A percentile compares a stretch with the other conserved stretches of the same genome.
Evolutionary conservation across 1,284 basidiomycete genomes (phyloP).

Genomic region (Bondarzewia mesenterica): DNA sequence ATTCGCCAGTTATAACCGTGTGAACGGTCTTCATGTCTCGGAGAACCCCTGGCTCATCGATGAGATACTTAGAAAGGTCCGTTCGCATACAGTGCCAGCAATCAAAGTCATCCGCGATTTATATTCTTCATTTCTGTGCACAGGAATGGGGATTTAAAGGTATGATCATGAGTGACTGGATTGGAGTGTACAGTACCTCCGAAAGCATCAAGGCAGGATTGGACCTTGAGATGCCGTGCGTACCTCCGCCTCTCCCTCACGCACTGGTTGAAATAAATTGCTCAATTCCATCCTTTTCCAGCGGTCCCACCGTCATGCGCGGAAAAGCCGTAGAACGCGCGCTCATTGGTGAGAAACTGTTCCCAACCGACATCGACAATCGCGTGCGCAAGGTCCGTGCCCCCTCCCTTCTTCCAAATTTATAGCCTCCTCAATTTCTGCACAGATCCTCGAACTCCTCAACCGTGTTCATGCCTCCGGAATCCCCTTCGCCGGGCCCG

Average conservation of each 20-base stretch:
- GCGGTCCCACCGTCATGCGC: conserved; percentile 37
- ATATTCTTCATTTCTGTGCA: no score
- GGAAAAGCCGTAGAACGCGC: conserved; percentile 35
- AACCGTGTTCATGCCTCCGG: conserved; percentile 36
- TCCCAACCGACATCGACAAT: conserved; percentile 41
- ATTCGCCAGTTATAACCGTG: conserved; percentile 45
- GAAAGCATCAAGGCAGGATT: conserved; percentile 56
- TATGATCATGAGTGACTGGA: conserved; percentile 62
- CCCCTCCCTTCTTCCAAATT: conserved; percentile 18
- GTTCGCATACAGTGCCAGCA: not conserved
- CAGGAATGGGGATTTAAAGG: conserved; percentile 65
- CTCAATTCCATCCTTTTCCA: conserved; percentile 10
- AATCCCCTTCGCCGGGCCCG: conserved; percentile 56
- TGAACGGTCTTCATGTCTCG: conserved; percentile 56
- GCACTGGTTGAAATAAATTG: no score
- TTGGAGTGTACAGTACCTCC: conserved; percentile 37
- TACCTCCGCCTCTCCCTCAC: not conserved
- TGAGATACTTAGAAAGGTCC: conserved; percentile 43
- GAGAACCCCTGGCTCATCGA: conserved; percentile 49
- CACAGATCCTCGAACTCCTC: conserved; percentile 29
- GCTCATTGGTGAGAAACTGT: conserved; percentile 32
- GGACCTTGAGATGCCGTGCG: conserved; percentile 65
- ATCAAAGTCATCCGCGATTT: not conserved
- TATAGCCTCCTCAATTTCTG: conserved; percentile 12
- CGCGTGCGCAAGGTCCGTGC: conserved; percentile 32